Base-by-base conservation (phyloP, 1,284 basidiomycete genomes). In the Xerocomus tenax region DNA sequence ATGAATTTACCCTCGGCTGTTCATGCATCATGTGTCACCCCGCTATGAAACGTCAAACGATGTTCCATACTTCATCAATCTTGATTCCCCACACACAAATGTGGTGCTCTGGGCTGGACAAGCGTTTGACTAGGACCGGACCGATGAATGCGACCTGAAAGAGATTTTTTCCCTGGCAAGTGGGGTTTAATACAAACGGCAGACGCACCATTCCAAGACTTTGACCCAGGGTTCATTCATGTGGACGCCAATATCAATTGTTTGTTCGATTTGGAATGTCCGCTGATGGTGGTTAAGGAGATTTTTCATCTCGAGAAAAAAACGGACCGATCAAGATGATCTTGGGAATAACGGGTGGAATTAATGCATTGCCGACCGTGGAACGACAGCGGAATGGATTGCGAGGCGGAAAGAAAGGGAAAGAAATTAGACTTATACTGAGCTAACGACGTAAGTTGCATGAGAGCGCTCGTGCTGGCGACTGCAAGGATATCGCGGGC, bases 291-390 rank as follows among this genome's bases (percentile, higher is more conserved):
- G 42, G 34, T 49, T 57, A 57, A 47, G 50, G 48, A 29, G 18
- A 59, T 49, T 45, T 23, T 61, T 60, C 56, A 58, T 58, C 42
- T 52, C 16, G 25, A 45, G n/a, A 42, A 28, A 13, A 36, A 38
- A 3, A 15, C 13, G 29, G 8, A 38, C 48, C 44, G 50, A 59
- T 59, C 59, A 50, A 36, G 48, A 48, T 43, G 49, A 54, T 54
- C 44, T 41, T 4, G 35, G 49, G 7, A 35, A 16, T 18, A 23
- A 29, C 15, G 35, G 15, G n/a, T 29, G 48, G 28, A 41, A 42
- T 15, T 30, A 16, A 35, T 5, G 19, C 42, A 39, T 21, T 47
- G 38, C 39, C 43, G 36, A 44, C 34, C 16, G 16, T 48, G 29
- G 32, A 36, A 28, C 12, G 16, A 16, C 30, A 12, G 9, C 1